Percentiles rank a stretch among this genome's conserved stretches.
These are phyloP conservation scores for Neonectria magnoliae DNA, from an alignment of 2,329 filamentous ascomycete genomes.

Conservation along the genomic window DNA sequence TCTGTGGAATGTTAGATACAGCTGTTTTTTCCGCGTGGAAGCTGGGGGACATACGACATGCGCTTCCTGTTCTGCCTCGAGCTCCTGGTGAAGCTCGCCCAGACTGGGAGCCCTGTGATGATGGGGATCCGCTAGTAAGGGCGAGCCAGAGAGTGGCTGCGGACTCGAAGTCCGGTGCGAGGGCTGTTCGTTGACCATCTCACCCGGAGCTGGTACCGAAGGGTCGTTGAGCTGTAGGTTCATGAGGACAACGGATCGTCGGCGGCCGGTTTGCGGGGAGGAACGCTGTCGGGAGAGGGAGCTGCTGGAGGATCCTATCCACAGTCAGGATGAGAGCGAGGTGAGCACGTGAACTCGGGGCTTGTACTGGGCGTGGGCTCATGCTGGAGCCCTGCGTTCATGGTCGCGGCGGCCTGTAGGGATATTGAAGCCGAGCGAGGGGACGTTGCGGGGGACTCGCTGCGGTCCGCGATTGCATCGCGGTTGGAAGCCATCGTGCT, in stretches of 20 bases:
- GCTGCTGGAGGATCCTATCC: slow-evolving; percentile 61
- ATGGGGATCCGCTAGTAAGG: slow-evolving; percentile 63
- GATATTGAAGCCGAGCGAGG: slow-evolving; percentile 74
- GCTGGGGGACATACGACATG: slow-evolving; percentile 70
- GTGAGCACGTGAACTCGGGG: neutral
- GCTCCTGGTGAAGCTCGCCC: slow-evolving; percentile 80
- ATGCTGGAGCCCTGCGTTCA: slow-evolving; percentile 79
- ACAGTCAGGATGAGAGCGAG: slow-evolving; percentile 19
- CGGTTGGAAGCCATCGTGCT: slow-evolving; percentile 46
- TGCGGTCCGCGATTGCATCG: slow-evolving; percentile 39
- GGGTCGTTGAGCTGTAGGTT: slow-evolving; percentile 81
- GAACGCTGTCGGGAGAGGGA: slow-evolving; percentile 57
- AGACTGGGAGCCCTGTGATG: slow-evolving; percentile 76
- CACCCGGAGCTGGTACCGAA: slow-evolving; percentile 71
- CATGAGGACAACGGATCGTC: slow-evolving; percentile 76
- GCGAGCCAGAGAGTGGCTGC: slow-evolving; percentile 59
- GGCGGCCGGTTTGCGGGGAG: slow-evolving; percentile 63
- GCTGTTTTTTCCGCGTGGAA: neutral
- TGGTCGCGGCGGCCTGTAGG: slow-evolving; percentile 78
- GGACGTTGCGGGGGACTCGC: slow-evolving; percentile 67
- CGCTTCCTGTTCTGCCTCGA: slow-evolving; percentile 82
- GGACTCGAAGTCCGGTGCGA: slow-evolving; percentile 51
- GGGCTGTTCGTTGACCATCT: slow-evolving; percentile 65
- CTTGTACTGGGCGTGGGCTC: slow-evolving; percentile 68
- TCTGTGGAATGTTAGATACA: slow-evolving; percentile 56